phyloP scores from a whole-genome alignment of 768 basidiomycete species.

The Xanthoconium purpureum region DNA sequence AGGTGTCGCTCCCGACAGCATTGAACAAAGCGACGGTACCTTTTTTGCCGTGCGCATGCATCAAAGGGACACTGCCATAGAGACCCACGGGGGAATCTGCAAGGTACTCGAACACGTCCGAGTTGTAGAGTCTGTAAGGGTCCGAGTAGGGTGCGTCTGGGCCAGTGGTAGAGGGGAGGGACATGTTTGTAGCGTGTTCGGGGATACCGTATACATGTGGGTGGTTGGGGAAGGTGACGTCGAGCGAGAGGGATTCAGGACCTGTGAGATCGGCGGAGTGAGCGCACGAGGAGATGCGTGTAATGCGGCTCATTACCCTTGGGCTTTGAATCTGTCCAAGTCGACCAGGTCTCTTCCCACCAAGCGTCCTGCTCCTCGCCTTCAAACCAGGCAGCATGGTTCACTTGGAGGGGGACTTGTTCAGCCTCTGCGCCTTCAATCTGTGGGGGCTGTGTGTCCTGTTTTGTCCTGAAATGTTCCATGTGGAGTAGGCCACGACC shows the following conservation, averaged over 20 bases:
- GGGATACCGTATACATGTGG: slow-evolving; percentile 94
- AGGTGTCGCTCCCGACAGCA: slow-evolving; percentile 86
- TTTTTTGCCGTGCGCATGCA: slow-evolving; percentile 87
- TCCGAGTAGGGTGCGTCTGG: slow-evolving; percentile 75
- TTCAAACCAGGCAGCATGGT: slow-evolving; percentile 79
- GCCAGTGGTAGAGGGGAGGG: slow-evolving; percentile 85
- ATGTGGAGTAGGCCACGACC: slow-evolving; percentile 89
- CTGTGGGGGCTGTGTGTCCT: slow-evolving; percentile 40
- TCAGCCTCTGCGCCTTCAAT: slow-evolving; percentile 38
- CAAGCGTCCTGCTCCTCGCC: slow-evolving; percentile 77
- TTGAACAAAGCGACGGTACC: slow-evolving; percentile 92
- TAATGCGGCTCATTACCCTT: slow-evolving; percentile 59
- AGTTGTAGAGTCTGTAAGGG: slow-evolving; percentile 92
- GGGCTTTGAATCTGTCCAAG: slow-evolving; percentile 92
- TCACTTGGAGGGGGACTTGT: slow-evolving; percentile 54
- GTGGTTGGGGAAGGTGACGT: slow-evolving; percentile 91
- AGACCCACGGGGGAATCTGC: slow-evolving; percentile 75
- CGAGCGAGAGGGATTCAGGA: slow-evolving; percentile 89
- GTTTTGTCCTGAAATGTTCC: slow-evolving; percentile 90
- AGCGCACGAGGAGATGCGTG: not conserved
- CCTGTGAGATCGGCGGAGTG: slow-evolving; percentile 49
- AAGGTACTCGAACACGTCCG: slow-evolving; percentile 95
- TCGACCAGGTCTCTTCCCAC: slow-evolving; percentile 86
- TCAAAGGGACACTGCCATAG: slow-evolving; percentile 88
- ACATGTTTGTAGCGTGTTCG: slow-evolving; percentile 88